A percentile compares a stretch with the other conserved stretches of the same genome.
These are phyloP conservation scores for Scortechinia acanthostroma DNA, from an alignment of 2,329 filamentous ascomycete genomes.

Conservation along the genomic window DNA sequence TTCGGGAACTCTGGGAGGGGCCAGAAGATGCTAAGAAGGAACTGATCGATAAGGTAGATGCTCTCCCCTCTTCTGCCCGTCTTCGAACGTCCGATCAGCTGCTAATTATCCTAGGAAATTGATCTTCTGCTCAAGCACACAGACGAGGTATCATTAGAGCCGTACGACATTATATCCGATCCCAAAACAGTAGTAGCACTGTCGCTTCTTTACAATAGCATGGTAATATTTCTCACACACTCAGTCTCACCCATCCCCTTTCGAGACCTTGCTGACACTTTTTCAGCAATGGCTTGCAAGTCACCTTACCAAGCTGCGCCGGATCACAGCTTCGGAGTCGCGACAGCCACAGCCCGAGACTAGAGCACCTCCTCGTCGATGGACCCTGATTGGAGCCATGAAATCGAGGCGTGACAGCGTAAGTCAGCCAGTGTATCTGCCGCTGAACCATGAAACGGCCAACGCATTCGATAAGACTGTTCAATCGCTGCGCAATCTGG, in stretches of 20 bases:
- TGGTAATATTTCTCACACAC: no score
- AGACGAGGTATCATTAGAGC: neutral
- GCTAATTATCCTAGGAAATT: neutral
- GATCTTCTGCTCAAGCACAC: neutral
- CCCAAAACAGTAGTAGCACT: neutral
- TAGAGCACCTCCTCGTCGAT: neutral
- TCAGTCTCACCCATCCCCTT: neutral
- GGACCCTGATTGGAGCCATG: neutral
- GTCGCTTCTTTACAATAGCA: constrained; percentile 1
- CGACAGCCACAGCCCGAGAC: no score
- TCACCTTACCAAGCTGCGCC: neutral
- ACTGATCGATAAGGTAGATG: neutral
- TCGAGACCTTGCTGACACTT: neutral
- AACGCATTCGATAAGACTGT: constrained; percentile 83
- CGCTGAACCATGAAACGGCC: neutral
- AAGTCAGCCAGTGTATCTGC: constrained; percentile 5
- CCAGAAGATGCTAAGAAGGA: neutral
- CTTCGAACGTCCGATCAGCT: no score
- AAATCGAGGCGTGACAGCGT: constrained; percentile 3
- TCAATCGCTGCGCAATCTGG: constrained; percentile 74
- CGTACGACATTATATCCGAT: constrained; percentile 1
- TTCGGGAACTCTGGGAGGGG: neutral
- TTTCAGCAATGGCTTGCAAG: neutral
- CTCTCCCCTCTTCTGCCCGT: neutral
- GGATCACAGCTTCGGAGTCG: neutral